Percentiles rank a stretch among this genome's conserved stretches.
Conservation (phyloP, 768 basidiomycete species). For the Mycena rebaudengoi region DNA sequence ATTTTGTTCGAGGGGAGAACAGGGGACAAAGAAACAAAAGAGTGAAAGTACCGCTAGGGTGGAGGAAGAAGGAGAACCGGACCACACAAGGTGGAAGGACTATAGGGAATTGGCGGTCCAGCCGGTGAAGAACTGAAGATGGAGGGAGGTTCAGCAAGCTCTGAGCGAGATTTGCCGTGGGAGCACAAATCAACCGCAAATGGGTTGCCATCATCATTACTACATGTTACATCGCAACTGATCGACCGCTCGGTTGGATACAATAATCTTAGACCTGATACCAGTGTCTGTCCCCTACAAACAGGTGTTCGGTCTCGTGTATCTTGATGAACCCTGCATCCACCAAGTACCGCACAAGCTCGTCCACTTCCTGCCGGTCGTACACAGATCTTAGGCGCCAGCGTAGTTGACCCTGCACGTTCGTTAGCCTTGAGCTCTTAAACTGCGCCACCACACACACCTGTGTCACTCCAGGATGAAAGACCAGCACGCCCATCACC, state of each 20-base stretch:
- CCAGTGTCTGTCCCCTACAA: constrained; percentile 65
- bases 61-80: constrained; percentile 13
- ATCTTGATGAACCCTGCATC: constrained; percentile 60
- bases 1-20: constrained; percentile 34
- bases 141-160: constrained; percentile 29
- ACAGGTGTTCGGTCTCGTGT: constrained; percentile 68
- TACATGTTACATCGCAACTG: no score
- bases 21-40: constrained; percentile 32
- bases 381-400: constrained; percentile 79
- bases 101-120: constrained; percentile 28
- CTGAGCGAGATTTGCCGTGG: background rate
- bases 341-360: constrained; percentile 62
- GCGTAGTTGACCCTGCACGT: constrained; percentile 66
- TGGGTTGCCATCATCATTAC: no score
- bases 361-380: constrained; percentile 77
- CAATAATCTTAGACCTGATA: constrained; percentile 61
- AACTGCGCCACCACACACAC: constrained; percentile 46
- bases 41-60: constrained; percentile 57
- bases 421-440: constrained; percentile 16
- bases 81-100: constrained; percentile 1
- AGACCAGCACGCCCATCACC: constrained; percentile 69
- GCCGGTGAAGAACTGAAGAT: constrained; percentile 26
- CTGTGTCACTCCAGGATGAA: constrained; percentile 79
- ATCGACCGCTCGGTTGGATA: no score
- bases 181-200: no score